These are phyloP conservation scores for Aureobasidium lini DNA, from an alignment of 2,329 filamentous ascomycete species.

Conservation along the genomic window DNA sequence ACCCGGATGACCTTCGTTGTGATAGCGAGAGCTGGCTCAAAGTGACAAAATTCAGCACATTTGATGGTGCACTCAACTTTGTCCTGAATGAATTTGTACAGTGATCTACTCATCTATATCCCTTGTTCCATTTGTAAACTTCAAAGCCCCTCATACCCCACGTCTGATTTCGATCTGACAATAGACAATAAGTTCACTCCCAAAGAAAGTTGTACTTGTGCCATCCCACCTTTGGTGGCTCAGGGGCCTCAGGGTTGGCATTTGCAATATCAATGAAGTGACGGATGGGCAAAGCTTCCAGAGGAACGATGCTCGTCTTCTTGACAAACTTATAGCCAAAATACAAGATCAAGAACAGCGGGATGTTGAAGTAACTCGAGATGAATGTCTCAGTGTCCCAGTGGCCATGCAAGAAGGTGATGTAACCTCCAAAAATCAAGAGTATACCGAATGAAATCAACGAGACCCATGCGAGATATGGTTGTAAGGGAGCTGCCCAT, in stretches of 20 bases:
- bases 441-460: constrained; percentile 20
- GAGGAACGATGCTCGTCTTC: constrained; percentile 21
- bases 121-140: no score
- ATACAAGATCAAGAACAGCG: constrained; percentile 22
- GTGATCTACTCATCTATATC: no score
- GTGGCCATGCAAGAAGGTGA: constrained; percentile 22
- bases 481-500: constrained; percentile 24
- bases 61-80: no score
- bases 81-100: no score
- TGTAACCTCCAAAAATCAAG: constrained; percentile 25
- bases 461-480: constrained; percentile 23
- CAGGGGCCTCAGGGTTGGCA: constrained; percentile 20
- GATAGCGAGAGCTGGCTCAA: no score
- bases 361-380: constrained; percentile 25
- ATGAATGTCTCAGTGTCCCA: constrained; percentile 24
- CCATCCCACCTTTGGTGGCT: constrained; percentile 19
- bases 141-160: not conserved
- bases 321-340: constrained; percentile 24
- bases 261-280: constrained; percentile 24
- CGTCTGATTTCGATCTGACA: not conserved
- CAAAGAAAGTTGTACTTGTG: constrained; percentile 25
- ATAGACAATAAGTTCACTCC: not conserved
- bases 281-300: constrained; percentile 22
- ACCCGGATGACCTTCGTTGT: no score
- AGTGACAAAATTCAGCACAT: no score